Evolutionary conservation across 805 yeast genomes (phyloP).

Genomic region (Kodamaea fukazawae): DNA sequence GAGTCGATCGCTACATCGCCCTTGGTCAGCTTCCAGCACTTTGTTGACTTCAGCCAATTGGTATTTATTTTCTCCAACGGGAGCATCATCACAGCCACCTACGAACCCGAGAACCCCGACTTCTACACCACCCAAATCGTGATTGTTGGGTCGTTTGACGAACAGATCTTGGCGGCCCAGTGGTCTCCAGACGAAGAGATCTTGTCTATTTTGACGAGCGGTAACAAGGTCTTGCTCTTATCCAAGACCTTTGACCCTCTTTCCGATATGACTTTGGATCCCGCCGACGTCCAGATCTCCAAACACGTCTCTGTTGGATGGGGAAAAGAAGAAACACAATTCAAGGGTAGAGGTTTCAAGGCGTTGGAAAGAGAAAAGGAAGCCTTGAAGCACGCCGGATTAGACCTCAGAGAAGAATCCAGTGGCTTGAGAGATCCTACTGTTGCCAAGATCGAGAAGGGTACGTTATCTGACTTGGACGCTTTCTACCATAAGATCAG

Average conservation of each 20-base stretch:
- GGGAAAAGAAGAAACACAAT: constrained; percentile 97
- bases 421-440: constrained; percentile 81
- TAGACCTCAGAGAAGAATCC: constrained; percentile 60
- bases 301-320: constrained; percentile 96
- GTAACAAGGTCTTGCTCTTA: constrained; percentile 59
- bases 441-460: constrained; percentile 68
- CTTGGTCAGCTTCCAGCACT: constrained; percentile 60
- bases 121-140: constrained; percentile 59
- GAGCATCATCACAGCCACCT: constrained; percentile 67
- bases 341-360: constrained; percentile 88
- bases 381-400: constrained; percentile 63
- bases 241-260: constrained; percentile 80
- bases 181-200: constrained; percentile 96
- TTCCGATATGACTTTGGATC: constrained; percentile 55
- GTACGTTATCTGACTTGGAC: constrained; percentile 60
- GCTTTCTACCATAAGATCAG: constrained; percentile 49
- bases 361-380: constrained; percentile 64
- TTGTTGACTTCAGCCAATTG: constrained; percentile 64
- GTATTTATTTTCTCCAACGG: constrained; percentile 71
- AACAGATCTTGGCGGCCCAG: constrained; percentile 63
- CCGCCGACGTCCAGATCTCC: constrained; percentile 61
- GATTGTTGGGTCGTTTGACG: constrained; percentile 82
- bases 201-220: constrained; percentile 62
- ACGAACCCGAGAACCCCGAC: constrained; percentile 48
- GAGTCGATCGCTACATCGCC: constrained; percentile 24